Conservation (phyloP, 192 early-diverging fungal species). For the Rhizophagus prolifer region DNA sequence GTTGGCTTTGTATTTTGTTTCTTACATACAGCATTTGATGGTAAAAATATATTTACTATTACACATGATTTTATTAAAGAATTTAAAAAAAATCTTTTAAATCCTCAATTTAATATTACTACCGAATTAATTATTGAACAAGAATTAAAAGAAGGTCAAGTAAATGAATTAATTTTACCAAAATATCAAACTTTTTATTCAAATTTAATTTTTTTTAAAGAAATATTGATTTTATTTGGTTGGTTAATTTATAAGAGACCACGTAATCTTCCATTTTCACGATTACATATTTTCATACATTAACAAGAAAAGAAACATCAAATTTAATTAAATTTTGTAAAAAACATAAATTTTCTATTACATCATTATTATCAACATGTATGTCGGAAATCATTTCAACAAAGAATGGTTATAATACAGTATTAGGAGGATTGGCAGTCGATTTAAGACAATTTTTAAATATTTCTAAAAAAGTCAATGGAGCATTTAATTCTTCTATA, state of each 20-base stretch:
- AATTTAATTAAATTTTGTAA: background rate
- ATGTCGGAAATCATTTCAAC: background rate
- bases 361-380: background rate
- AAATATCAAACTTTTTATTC: background rate
- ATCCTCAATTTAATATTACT: background rate
- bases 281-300: background rate
- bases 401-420: background rate
- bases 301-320: background rate
- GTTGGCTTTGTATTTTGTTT: background rate
- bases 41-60: background rate
- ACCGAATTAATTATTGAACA: background rate
- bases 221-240: background rate
- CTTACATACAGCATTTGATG: background rate
- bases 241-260: background rate
- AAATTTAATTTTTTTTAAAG: background rate
- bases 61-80: background rate
- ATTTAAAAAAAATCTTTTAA: background rate
- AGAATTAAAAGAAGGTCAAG: background rate
- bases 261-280: background rate
- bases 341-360: background rate
- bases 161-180: background rate
- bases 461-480: background rate
- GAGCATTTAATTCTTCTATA: background rate
- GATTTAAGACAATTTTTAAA: constrained; percentile 1
- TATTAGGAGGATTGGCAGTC: background rate